These are phyloP conservation scores for Boeremia exigua DNA, from an alignment of 2,329 filamentous ascomycete genomes.

Conservation along the genomic window DNA sequence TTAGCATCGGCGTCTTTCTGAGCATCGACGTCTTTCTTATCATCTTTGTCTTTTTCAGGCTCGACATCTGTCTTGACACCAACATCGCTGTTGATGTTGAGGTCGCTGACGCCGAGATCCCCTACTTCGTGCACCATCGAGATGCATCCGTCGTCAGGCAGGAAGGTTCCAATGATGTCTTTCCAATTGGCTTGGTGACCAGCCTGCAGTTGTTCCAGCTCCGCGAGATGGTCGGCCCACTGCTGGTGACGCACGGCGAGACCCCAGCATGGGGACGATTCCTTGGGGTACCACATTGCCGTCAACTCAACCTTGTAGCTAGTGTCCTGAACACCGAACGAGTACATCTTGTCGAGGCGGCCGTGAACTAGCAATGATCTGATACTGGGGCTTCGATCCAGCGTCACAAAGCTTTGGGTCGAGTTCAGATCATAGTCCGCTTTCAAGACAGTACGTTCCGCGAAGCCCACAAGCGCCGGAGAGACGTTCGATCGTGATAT, in stretches of 20 bases:
- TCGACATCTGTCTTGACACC: too few species aligned
- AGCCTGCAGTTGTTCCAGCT: slow-evolving; percentile 32
- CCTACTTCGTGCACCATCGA: slow-evolving; percentile 7
- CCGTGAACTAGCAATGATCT: slow-evolving; percentile 17
- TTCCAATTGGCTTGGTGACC: slow-evolving; percentile 33
- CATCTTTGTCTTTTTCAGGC: too few species aligned
- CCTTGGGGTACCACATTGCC: slow-evolving; percentile 37
- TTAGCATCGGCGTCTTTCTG: too few species aligned
- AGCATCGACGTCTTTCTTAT: not conserved
- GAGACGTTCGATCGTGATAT: slow-evolving; percentile 25
- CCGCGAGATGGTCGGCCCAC: slow-evolving; percentile 36
- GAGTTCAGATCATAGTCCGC: slow-evolving; percentile 20
- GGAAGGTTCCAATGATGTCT: slow-evolving; percentile 30
- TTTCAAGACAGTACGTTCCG: slow-evolving; percentile 27
- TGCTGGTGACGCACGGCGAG: slow-evolving; percentile 38
- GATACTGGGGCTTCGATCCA: slow-evolving; percentile 25
- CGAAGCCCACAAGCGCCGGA: slow-evolving; percentile 33
- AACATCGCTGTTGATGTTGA: slow-evolving; percentile 5
- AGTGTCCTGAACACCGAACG: slow-evolving; percentile 37
- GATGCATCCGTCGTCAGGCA: slow-evolving; percentile 36
- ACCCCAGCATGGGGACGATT: slow-evolving; percentile 37
- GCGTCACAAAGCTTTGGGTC: slow-evolving; percentile 26
- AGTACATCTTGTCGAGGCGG: slow-evolving; percentile 38
- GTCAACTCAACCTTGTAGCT: slow-evolving; percentile 35
- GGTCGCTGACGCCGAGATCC: slow-evolving; percentile 9